phyloP scores from a whole-genome alignment of 257 asterid species.

The Orobanche coerulescens region DNA sequence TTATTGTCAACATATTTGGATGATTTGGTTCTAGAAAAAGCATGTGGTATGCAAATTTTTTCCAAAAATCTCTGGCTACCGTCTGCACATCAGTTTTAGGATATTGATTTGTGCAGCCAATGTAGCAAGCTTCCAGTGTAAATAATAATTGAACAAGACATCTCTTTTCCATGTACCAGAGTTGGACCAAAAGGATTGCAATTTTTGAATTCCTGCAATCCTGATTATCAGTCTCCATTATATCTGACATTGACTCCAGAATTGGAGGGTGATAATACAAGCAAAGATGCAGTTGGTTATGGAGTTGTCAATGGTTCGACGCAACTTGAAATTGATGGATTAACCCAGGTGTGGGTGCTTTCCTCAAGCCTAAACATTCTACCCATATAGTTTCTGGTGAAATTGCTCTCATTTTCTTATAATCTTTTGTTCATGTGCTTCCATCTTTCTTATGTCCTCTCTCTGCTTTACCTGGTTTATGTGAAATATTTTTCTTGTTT shows the following conservation, averaged over 20 bases:
- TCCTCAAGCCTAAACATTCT: constrained; percentile 9
- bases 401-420: not conserved
- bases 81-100: not conserved
- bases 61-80: not conserved
- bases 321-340: constrained; percentile 35
- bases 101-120: constrained; percentile 16
- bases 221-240: constrained; percentile 88
- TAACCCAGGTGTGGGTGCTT: constrained; percentile 48
- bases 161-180: constrained; percentile 39
- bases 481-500: constrained; percentile 15
- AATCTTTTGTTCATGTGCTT: not conserved
- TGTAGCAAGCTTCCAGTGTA: not conserved
- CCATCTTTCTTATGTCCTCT: not conserved
- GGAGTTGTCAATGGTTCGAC: constrained; percentile 30
- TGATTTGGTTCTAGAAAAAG: constrained; percentile 5
- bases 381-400: not conserved
- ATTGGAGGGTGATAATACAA: constrained; percentile 41
- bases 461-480: constrained; percentile 10
- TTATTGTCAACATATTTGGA: not conserved
- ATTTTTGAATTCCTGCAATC: constrained; percentile 72
- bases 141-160: constrained; percentile 17
- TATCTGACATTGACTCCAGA: constrained; percentile 54
- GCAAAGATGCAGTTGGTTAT: constrained; percentile 34
- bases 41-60: not conserved
- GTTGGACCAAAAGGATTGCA: constrained; percentile 70